A percentile compares a stretch with the other conserved stretches of the same genome.
phyloP scores from a whole-genome alignment of 352 stramenopile genomes.

The Phytophthora vignae region DNA sequence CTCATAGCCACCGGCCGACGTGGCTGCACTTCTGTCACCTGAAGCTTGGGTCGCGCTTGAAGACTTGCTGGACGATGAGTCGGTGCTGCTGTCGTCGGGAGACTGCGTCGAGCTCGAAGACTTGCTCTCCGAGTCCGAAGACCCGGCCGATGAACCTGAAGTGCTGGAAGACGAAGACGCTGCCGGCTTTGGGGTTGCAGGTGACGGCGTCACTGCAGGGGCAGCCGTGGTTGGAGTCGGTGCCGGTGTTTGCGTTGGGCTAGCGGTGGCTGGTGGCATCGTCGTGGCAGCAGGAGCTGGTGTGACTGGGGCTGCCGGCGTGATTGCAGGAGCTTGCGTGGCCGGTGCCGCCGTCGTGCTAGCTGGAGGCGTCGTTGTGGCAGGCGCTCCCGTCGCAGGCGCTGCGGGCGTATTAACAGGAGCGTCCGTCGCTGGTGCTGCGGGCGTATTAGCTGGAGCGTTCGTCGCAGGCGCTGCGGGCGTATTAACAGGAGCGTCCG shows the following conservation, averaged over 20 bases:
- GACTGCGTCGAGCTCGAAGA: not conserved
- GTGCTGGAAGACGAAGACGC: conserved; percentile 16
- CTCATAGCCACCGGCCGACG: conserved; percentile 21
- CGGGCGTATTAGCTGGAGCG: conserved; percentile 5
- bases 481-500: conserved; percentile 1
- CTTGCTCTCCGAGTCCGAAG: conserved; percentile 3
- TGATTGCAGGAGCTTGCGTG: conserved; percentile 9
- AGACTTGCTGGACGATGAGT: conserved; percentile 7
- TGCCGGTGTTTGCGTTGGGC: conserved; percentile 13
- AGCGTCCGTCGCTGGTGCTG: not conserved
- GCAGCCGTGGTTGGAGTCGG: conserved; percentile 21
- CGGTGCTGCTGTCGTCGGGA: not conserved
- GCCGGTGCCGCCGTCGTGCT: not conserved
- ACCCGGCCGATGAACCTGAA: conserved; percentile 19
- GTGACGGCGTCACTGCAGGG: not conserved
- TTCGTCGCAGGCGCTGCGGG: conserved; percentile 8
- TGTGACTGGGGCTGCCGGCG: conserved; percentile 12
- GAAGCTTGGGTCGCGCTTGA: conserved; percentile 8
- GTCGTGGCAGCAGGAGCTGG: conserved; percentile 16
- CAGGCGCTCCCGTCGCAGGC: conserved; percentile 10
- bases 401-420: conserved; percentile 1
- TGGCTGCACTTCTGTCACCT: conserved; percentile 4
- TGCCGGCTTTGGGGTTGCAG: conserved; percentile 17
- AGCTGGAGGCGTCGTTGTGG: not conserved
- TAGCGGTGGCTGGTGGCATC: not conserved